These are phyloP conservation scores for Irpex sp. DNA, from an alignment of 1,284 basidiomycete genomes.

Conservation along the genomic window DNA sequence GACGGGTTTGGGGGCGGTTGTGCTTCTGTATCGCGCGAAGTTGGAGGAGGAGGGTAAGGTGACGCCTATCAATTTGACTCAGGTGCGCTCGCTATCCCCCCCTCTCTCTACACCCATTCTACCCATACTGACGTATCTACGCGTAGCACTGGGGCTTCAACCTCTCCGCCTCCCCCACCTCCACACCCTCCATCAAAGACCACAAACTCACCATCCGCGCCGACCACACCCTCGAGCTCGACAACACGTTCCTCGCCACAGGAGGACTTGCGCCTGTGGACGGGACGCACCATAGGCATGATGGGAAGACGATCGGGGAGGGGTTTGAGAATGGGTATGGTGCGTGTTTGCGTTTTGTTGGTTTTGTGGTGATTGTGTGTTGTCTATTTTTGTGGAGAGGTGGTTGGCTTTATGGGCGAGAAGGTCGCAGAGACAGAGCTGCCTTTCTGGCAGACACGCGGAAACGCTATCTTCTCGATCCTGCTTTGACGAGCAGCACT, in stretches of 20 bases:
- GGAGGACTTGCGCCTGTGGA: constrained; percentile 46
- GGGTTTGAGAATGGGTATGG: constrained; percentile 56
- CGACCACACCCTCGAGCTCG: constrained; percentile 49
- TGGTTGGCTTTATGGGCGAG: too few species aligned
- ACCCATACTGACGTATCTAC: background rate
- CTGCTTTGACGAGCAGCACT: too few species aligned
- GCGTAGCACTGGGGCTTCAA: constrained; percentile 78
- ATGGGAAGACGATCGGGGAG: constrained; percentile 46
- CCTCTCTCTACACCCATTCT: background rate
- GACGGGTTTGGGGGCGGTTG: constrained; percentile 56
- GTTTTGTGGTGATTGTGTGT: background rate
- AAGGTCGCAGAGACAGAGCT: too few species aligned
- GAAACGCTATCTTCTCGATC: too few species aligned
- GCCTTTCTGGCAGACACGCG: too few species aligned
- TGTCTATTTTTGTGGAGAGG: too few species aligned
- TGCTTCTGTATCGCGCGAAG: constrained; percentile 66
- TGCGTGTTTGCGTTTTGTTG: constrained; percentile 17
- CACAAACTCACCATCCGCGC: constrained; percentile 60
- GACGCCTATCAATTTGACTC: constrained; percentile 71
- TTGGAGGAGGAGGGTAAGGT: constrained; percentile 46
- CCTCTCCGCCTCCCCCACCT: constrained; percentile 57
- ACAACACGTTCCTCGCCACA: constrained; percentile 43
- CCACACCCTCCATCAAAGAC: constrained; percentile 46
- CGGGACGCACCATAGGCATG: constrained; percentile 48
- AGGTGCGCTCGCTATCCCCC: constrained; percentile 36